Evolutionary conservation across 257 asterid genomes (phyloP).

Genomic region (Solanum ossicruentum): DNA sequence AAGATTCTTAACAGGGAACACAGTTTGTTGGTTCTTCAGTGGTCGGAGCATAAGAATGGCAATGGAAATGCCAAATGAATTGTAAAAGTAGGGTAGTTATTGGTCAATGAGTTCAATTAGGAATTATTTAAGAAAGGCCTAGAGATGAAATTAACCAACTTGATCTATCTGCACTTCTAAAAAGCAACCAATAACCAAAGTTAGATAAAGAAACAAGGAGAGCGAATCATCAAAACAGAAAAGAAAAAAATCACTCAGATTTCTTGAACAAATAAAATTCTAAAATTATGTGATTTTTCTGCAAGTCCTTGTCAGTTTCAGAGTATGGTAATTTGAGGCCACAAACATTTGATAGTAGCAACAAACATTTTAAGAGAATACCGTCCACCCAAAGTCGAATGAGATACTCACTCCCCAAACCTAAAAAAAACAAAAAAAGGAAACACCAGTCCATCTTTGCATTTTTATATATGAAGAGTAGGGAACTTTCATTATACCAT

Average conservation of each 20-base stretch:
- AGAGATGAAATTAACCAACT: not conserved
- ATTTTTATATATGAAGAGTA: not conserved
- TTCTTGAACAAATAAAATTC: not conserved
- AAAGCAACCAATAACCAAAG: not conserved
- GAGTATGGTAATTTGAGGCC: not conserved
- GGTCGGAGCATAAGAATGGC: not conserved
- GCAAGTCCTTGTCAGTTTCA: not conserved
- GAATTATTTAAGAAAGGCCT: not conserved
- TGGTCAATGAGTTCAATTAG: not conserved
- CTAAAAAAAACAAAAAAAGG: not conserved
- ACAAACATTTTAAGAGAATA: not conserved
- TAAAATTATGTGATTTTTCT: not conserved
- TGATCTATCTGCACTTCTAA: not conserved
- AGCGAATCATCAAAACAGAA: not conserved
- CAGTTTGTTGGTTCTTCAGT: not conserved
- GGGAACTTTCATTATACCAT: too few relatives aligned
- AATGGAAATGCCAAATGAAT: not conserved
- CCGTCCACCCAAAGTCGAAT: not conserved
- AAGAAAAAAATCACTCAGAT: not conserved
- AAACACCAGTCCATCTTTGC: not conserved
- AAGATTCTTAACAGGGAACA: not conserved
- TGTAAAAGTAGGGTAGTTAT: not conserved
- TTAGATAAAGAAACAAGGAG: not conserved
- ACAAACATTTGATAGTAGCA: not conserved
- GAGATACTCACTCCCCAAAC: not conserved